Evolutionary conservation across 148 eudicot species (phyloP).

Genomic region (Selenicereus undatus): DNA sequence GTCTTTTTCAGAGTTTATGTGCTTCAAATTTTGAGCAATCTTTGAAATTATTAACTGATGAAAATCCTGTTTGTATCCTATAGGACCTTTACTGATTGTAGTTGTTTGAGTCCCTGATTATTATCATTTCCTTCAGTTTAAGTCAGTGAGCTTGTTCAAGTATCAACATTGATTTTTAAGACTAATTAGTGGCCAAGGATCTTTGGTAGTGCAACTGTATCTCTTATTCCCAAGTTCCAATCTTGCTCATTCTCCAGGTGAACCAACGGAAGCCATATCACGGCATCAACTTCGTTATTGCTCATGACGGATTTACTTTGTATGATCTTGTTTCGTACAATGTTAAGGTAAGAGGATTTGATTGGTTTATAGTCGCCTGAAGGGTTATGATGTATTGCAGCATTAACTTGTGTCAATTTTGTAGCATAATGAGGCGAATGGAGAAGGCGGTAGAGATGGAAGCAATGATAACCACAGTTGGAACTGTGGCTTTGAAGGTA

Average conservation of each 20-base stretch:
- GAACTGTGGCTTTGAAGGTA: slow-evolving; percentile 98
- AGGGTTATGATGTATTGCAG: neutral
- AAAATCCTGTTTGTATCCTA: neutral
- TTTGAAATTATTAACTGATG: neutral
- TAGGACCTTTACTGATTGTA: neutral
- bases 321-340: slow-evolving; percentile 96
- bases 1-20: neutral
- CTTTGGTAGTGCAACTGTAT: slow-evolving; percentile 7
- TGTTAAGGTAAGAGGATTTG: slow-evolving; percentile 52
- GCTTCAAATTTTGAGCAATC: neutral
- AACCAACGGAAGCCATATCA: slow-evolving; percentile 92
- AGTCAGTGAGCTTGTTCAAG: neutral
- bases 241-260: slow-evolving; percentile 40
- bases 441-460: slow-evolving; percentile 97
- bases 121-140: neutral
- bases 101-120: slow-evolving; percentile 5
- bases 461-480: slow-evolving; percentile 90
- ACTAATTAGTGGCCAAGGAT: neutral
- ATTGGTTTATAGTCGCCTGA: neutral
- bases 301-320: slow-evolving; percentile 97
- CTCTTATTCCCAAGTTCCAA: slow-evolving; percentile 3
- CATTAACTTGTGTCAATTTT: slow-evolving; percentile 9
- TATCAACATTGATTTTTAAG: neutral
- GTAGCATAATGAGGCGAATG: slow-evolving; percentile 91
- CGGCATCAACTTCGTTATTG: slow-evolving; percentile 85